Conservation (phyloP, 192 early-diverging fungal species). For the Coemansia sp. region DNA sequence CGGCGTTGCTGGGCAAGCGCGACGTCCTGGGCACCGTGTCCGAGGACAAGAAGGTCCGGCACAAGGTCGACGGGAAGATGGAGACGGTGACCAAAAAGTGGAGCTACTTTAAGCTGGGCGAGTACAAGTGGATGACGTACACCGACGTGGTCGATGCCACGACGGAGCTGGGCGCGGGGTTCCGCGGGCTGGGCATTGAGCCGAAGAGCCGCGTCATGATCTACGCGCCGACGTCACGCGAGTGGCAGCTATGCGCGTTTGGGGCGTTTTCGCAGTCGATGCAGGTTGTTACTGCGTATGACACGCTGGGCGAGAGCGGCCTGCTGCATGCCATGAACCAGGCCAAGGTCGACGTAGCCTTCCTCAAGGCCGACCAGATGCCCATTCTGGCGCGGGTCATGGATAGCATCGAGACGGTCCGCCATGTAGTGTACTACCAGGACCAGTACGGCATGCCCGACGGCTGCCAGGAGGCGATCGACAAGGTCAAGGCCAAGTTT, state of each 20-base stretch:
- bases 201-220: slow-evolving; percentile 52
- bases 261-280: slow-evolving; percentile 55
- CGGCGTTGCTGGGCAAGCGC: slow-evolving; percentile 36
- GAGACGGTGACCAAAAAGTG: slow-evolving; percentile 73
- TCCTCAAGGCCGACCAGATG: slow-evolving; percentile 56
- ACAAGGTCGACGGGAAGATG: slow-evolving; percentile 40
- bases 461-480: slow-evolving; percentile 53
- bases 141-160: slow-evolving; percentile 21
- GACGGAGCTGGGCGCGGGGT: slow-evolving; percentile 28
- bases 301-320: slow-evolving; percentile 81
- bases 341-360: slow-evolving; percentile 67
- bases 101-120: slow-evolving; percentile 82
- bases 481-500: slow-evolving; percentile 51
- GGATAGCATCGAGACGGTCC: slow-evolving; percentile 44
- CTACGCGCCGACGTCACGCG: slow-evolving; percentile 59
- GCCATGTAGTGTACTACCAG: slow-evolving; percentile 59
- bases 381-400: slow-evolving; percentile 32
- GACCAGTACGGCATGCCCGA: slow-evolving; percentile 42
- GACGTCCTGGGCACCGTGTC: slow-evolving; percentile 36
- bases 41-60: slow-evolving; percentile 38
- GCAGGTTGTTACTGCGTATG: slow-evolving; percentile 79
- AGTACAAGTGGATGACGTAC: slow-evolving; percentile 50
- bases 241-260: slow-evolving; percentile 42
- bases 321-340: slow-evolving; percentile 85
- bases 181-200: slow-evolving; percentile 31